Evolutionary conservation across 23 red algal genomes (phyloP).

Genomic region (Gracilaria vermiculophylla): DNA sequence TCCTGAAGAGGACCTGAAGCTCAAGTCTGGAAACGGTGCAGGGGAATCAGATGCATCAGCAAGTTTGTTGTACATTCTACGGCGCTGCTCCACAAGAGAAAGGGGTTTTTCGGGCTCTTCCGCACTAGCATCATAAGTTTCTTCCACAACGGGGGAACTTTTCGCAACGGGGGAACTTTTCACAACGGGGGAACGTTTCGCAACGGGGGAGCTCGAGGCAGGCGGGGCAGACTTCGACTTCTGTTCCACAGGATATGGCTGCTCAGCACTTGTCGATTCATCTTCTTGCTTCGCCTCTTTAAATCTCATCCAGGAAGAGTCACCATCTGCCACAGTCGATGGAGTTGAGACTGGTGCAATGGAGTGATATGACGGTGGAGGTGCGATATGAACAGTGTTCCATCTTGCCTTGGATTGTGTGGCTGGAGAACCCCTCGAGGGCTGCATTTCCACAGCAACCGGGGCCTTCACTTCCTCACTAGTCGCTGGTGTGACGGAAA

Average conservation of each 20-base stretch:
- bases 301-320: slow-evolving; percentile 36
- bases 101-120: slow-evolving; percentile 3
- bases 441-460: background rate
- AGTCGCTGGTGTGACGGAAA: background rate
- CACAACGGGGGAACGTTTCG: too few relatives aligned
- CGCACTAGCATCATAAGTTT: background rate
- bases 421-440: background rate
- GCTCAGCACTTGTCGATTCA: background rate
- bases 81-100: slow-evolving; percentile 35
- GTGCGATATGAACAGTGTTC: background rate
- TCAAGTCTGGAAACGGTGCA: slow-evolving; percentile 9
- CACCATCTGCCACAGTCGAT: slow-evolving; percentile 17
- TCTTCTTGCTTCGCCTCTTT: background rate
- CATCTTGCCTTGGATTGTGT: background rate
- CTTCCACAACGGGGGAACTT: background rate
- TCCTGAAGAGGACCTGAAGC: slow-evolving; percentile 11
- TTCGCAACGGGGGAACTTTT: background rate
- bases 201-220: background rate
- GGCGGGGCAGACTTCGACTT: background rate
- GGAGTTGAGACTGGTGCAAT: slow-evolving; percentile 56
- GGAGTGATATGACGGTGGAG: slow-evolving; percentile 28
- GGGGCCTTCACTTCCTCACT: background rate
- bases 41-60: slow-evolving; percentile 21
- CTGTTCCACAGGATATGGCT: background rate
- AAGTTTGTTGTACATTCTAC: slow-evolving; percentile 40